Percentiles rank a stretch among this genome's conserved stretches.
These are phyloP conservation scores for Lithospermum erythrorhizon DNA, from an alignment of 257 asterid genomes.

Conservation along the genomic window DNA sequence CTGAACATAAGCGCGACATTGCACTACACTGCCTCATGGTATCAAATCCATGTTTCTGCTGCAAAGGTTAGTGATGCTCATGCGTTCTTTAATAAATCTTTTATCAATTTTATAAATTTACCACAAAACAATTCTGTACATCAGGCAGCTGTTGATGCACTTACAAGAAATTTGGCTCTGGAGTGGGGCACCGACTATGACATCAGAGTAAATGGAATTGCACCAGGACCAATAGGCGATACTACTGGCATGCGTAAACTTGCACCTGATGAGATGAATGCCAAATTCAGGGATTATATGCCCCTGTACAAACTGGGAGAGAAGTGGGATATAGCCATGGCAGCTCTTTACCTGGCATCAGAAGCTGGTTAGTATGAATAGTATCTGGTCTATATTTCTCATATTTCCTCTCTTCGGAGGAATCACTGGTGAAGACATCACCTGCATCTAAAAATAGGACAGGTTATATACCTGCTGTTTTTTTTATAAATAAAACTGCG, in stretches of 20 bases:
- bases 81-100: neutral
- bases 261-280: slow-evolving; percentile 40
- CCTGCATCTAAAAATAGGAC: no score
- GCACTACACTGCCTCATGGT: slow-evolving; percentile 86
- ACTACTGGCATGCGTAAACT: slow-evolving; percentile 74
- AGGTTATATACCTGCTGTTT: no score
- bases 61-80: slow-evolving; percentile 57
- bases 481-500: no score
- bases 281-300: slow-evolving; percentile 23
- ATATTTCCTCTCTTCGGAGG: neutral
- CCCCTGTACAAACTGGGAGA: slow-evolving; percentile 69
- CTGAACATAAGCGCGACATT: slow-evolving; percentile 79
- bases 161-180: slow-evolving; percentile 70
- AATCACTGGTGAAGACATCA: no score
- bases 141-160: slow-evolving; percentile 77
- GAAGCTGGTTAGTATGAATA: slow-evolving; percentile 73
- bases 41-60: slow-evolving; percentile 84
- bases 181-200: slow-evolving; percentile 91
- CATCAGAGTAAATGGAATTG: slow-evolving; percentile 70
- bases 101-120: no score
- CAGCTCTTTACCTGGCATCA: slow-evolving; percentile 73
- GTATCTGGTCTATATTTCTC: slow-evolving; percentile 6
- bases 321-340: slow-evolving; percentile 92
- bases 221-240: slow-evolving; percentile 76
- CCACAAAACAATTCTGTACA: no score